Evolutionary conservation across 345 rosid genomes (phyloP), one percentile per base, ranked within the genome.

Genomic region (Eucalyptus erythrocorys): DNA sequence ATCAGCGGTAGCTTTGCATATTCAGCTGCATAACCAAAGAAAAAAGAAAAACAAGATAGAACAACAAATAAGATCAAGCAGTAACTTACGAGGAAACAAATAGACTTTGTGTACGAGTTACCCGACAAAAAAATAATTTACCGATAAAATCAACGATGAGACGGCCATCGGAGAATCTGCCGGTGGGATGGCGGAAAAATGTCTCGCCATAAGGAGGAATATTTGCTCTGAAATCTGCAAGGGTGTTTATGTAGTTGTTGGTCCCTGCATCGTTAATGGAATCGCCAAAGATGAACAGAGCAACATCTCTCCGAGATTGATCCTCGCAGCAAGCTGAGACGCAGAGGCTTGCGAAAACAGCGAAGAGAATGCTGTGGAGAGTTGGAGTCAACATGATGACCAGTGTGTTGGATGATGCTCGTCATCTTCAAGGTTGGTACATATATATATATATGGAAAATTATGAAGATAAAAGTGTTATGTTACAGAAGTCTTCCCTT

Each of bases 131-230:
- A 13, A n/a, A 87, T n/a, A n/a, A n/a, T n/a, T 42, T 88, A 94
- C 95, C 94, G 1, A 94, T 90, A 53, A 93, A 94, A 90, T 94
- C 94, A 1, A 94, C 89, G 88, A 94, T 91, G 5, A 93, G 32
- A 32, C 94, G 92, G 8, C 95, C 97, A 42, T 94, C 92, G 2
- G 92, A 92, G 47, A 86, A 88, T 87, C 95, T 94, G 1, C 95
- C 95, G 7, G 94, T 93, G 1, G 95, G 91, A 45, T 85, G 87
- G 32, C 89, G 88, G 90, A 93, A 92, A 87, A 92, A 91, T 47
- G 91, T 91, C 50, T 93, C 88, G 10, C 95, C 95, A 19, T 92
- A 94, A 4, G 96, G 95, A 90, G 82, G 49, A 37, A 88, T 89
- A 85, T 93, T 90, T 15, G 94, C 91, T 55, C 85, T 86, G 48